phyloP scores from a whole-genome alignment of 139 green algal genomes.

The Chlamydomonas schloesseri region DNA sequence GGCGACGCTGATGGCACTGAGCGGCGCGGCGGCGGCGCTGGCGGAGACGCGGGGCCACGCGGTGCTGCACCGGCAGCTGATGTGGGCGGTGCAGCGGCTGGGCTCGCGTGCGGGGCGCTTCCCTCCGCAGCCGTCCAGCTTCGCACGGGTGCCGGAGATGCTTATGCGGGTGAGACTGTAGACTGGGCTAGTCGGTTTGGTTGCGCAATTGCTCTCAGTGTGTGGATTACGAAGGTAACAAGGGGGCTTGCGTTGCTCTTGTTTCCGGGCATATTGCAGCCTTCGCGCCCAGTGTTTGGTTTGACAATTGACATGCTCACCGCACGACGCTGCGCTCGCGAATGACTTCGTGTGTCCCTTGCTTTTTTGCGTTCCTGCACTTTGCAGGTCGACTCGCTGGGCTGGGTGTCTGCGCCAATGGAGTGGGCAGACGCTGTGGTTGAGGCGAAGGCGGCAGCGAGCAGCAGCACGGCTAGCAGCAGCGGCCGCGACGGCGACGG shows the following conservation, averaged over 20 bases:
- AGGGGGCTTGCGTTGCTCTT: too few relatives aligned
- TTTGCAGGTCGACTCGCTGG: slow-evolving; percentile 16
- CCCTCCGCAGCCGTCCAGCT: not conserved
- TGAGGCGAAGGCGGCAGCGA: too few relatives aligned
- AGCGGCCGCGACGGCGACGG: not conserved
- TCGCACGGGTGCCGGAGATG: not conserved
- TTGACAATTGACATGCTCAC: too few relatives aligned
- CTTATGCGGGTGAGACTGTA: not conserved
- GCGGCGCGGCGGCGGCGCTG: slow-evolving; percentile 10
- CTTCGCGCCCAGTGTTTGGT: too few relatives aligned
- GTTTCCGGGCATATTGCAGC: too few relatives aligned
- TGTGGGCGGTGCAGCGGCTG: slow-evolving; percentile 43
- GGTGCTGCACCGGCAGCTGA: not conserved
- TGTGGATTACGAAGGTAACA: too few relatives aligned
- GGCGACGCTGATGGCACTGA: not conserved
- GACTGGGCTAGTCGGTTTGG: too few relatives aligned
- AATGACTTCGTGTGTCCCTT: too few relatives aligned
- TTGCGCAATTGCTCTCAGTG: too few relatives aligned
- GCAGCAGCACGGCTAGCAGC: not conserved
- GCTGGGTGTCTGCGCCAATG: slow-evolving; percentile 6
- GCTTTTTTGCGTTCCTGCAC: not conserved
- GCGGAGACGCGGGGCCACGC: not conserved
- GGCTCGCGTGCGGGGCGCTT: not conserved
- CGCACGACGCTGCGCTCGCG: too few relatives aligned
- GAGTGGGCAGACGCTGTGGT: slow-evolving; percentile 7